Evolutionary conservation across 73 alveolate species (phyloP), one percentile per base, ranked within the genome.

Genomic region (Paramecium pentaurelia): DNA sequence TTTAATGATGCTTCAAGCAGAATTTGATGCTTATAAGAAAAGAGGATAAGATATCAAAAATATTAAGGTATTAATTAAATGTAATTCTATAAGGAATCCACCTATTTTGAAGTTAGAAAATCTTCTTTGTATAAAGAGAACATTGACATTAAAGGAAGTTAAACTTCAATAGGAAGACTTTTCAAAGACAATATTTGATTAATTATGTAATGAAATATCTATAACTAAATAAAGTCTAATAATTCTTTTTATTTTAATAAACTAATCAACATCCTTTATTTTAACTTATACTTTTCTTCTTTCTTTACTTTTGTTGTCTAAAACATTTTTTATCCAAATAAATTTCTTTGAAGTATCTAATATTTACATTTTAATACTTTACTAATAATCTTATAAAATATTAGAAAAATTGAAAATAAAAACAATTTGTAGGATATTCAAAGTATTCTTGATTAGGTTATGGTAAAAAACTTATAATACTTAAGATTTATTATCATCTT

Each of bases 1-100:
- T 16, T 75, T 75, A 22, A 75, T 75, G 88, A n/a, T 75, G 88
- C 68, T 40, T 75, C 36, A 75, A 45, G 88, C 88, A 32, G 88
- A 75, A 10, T 75, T 75, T 37, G 88, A 75, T 37, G 88, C 88
- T 1, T 34, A 32, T 40, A 75, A 75, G 40, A 32, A 20, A 10
- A 75, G 88, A 75, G 47, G 47, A 3, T 25, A 11, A 3, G 84
- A 68, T 28, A 3, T 32, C 5, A 68, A 68, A 25, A 32, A 28
- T 27, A n/a, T 68, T 12, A 34, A 32, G 14, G 84, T 68, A 68
- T 4, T 27, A 28, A 25, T 0, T 34, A 4, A 28, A 14, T 12
- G 2, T 68, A 22, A 16, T 3, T 25, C 1, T 30, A 4, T 28
- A 20, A 68, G 84, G 84, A 68, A 25, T 32, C 84, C 8, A 54